Evolutionary conservation across 208 protist genomes (phyloP), one percentile per base, ranked within the genome.

Genomic region (Leptomonas pyrrhocoris): DNA sequence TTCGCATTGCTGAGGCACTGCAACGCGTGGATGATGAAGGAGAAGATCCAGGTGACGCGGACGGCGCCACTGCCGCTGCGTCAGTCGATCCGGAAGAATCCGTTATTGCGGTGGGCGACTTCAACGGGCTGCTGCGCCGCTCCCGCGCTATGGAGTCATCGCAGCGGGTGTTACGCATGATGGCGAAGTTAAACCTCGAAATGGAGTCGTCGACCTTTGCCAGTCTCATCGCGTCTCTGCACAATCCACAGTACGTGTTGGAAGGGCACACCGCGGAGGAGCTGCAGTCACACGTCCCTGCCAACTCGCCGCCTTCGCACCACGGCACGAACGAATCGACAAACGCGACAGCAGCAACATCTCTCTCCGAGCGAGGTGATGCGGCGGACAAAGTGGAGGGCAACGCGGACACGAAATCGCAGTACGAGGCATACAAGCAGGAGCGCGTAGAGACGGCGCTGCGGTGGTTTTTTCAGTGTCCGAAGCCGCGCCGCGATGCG

Each of bases 401-500:
- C 6, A 53, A 1, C 25, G 50, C 36, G 2, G 53, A 73, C 5
- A 54, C 46, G 0, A 86, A 84, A 34, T 19, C 31, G 2, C 46
- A 69, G n/a, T 91, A 91, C 48, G 85, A 95, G 72, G 83, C 80
- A 0, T 84, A 93, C 69, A 85, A 85, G 63, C 63, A 75, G 36
- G 53, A 76, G 46, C 74, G 90, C 2, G 77, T 92, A 27, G 65
- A 74, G 34, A 57, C 64, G 7, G 88, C 81, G 12, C 60, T 73
- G 46, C 51, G 65, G 70, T 94, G 87, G 87, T 94, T 93, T 60
- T 63, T 67, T 16, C 49, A 63, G 49, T 92, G 85, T 66, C 84
- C 86, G 5, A 45, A 64, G 28, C 40, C 50, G 13, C 50, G 77
- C 4, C 85, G 88, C 28, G 80, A 34, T 16, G 78, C 81, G 15